A percentile compares a stretch with the other conserved stretches of the same genome.
phyloP scores from a whole-genome alignment of 331 rosid species.

The Phaseolus coccineus region DNA sequence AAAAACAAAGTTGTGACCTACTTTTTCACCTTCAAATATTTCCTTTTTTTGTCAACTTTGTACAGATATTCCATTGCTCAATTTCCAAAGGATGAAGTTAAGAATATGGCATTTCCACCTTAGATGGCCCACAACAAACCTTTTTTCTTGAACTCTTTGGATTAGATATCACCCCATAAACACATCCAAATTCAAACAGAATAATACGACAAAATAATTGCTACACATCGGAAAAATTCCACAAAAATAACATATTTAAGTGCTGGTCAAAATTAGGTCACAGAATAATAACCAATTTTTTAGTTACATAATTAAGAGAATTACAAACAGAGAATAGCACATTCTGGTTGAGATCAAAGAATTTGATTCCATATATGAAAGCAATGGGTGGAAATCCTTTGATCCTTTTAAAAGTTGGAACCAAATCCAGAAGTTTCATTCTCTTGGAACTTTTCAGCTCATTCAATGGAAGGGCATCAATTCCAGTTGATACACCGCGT shows the following conservation, averaged over 20 bases:
- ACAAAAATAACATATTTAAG: neutral
- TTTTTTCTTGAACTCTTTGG: neutral
- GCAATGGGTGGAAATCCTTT: constrained; percentile 1
- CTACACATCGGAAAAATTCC: constrained; percentile 11
- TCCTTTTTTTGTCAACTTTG: neutral
- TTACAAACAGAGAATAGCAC: neutral
- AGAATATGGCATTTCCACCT: constrained; percentile 43
- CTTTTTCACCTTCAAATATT: neutral
- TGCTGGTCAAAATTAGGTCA: constrained; percentile 22
- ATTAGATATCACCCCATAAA: neutral
- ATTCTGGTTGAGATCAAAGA: constrained; percentile 22
- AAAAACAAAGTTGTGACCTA: too few species aligned
- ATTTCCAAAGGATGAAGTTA: neutral
- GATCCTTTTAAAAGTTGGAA: constrained; percentile 29
- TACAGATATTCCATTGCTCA: neutral
- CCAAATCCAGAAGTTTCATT: neutral
- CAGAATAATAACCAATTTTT: neutral
- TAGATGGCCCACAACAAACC: constrained; percentile 8
- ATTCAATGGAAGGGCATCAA: neutral
- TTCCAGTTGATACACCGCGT: neutral
- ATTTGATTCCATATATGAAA: constrained; percentile 46
- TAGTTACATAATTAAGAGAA: neutral
- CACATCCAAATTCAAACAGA: neutral
- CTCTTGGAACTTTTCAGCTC: constrained; percentile 13
- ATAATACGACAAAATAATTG: neutral